Base-by-base conservation (phyloP, 2,329 filamentous ascomycete genomes). In the Periconia digitata region DNA sequence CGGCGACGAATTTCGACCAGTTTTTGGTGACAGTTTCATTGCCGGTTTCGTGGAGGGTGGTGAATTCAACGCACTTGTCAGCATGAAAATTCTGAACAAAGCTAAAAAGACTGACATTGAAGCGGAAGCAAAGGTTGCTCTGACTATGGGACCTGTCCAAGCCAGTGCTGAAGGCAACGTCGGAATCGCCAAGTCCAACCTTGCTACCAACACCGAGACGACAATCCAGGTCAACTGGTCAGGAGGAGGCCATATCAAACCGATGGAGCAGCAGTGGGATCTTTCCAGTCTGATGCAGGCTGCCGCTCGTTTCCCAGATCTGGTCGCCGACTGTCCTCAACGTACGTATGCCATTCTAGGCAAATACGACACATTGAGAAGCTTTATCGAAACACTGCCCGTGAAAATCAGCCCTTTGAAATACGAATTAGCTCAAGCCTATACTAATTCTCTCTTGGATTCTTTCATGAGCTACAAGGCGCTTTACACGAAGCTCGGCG, bases 21-120 rank as follows among this genome's bases (percentile, higher is more conserved):
- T 49, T 8, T 56, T 42, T 41, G 53, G 53, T 3, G 51, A 56
- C 38, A 48, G 44, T 16, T 56, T 40, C 51, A 54, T 56, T 17
- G 48, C 47, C 15, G 40, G 46, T 8, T 56, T 51, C 34, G 35
- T 54, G 13, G 53, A 56, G 36, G 51, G 53, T 27, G 53, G 53
- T 18, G 47, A 54, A 16, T 56, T 56, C 43, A 49, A 40, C 13
- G 51, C 35, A 8, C 38, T 54, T 17, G 43, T 51, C 16, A 42
- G 23, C 22, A 53, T 54, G 38, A 51, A 46, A n/a, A 38, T 44
- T 16, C 29, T 51, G 27, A 41, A 53, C 40, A 54, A 41, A 20
- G 27, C 44, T 8, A 54, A 54, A 29, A 47, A 32, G 40, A 44
- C 23, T 12, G 32, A 44, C 7, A 46, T 46, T 20, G 18, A 44